Percentiles rank a stretch among this genome's conserved stretches.
These are phyloP conservation scores for Microbotryomycetes sp. DNA, from an alignment of 1,284 basidiomycete species.

Conservation along the genomic window DNA sequence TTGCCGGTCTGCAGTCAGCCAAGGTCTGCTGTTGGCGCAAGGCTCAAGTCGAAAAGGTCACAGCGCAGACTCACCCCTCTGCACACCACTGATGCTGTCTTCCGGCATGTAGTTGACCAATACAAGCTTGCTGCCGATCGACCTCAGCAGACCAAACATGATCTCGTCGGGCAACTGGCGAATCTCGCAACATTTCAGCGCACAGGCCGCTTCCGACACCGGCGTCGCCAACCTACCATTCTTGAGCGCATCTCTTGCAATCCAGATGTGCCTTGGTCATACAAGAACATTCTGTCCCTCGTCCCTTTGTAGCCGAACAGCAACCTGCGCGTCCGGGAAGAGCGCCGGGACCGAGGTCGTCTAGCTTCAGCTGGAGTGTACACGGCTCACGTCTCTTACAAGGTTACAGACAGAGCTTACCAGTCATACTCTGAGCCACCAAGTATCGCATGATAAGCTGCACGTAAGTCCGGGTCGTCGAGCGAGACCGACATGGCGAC, in stretches of 20 bases:
- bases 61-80: constrained; percentile 12
- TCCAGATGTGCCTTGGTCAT: neutral
- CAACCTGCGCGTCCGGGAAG: neutral
- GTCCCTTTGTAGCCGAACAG: neutral
- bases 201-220: no score
- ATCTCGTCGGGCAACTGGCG: constrained; percentile 1
- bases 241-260: neutral
- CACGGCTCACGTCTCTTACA: no score
- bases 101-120: constrained; percentile 11
- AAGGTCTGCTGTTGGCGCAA: no score
- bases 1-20: no score
- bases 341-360: neutral
- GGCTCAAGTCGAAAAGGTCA: neutral
- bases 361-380: no score
- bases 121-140: neutral
- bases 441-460: neutral
- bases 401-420: no score
- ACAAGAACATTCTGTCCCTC: neutral
- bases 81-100: constrained; percentile 9
- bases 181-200: no score
- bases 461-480: neutral
- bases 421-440: no score
- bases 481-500: neutral
- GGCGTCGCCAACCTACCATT: no score
- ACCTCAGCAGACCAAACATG: constrained; percentile 7